Evolutionary conservation across 225 moss, liverwort and hornwort genomes (phyloP).

Genomic region (Straminergon stramineum): DNA sequence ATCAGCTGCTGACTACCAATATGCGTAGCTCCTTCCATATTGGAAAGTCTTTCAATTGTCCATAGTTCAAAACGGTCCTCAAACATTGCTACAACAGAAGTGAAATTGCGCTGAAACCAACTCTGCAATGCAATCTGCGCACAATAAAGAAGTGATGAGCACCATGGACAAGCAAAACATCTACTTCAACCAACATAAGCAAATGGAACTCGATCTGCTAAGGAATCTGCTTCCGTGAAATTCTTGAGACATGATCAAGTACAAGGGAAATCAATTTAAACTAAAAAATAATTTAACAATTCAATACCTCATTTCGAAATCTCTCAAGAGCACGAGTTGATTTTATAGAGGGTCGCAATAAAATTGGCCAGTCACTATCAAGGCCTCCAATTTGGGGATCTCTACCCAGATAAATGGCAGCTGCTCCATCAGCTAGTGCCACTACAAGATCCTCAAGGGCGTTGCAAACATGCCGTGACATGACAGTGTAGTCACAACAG

Average conservation of each 20-base stretch:
- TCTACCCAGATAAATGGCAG: slow-evolving; percentile 71
- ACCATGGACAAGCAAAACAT: not conserved
- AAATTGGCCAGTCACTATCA: slow-evolving; percentile 62
- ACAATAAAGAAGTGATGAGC: not conserved
- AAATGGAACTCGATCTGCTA: not conserved
- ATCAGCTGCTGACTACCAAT: slow-evolving; percentile 13
- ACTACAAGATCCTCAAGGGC: slow-evolving; percentile 83
- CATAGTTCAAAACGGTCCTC: slow-evolving; percentile 95
- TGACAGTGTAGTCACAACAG: slow-evolving; percentile 59
- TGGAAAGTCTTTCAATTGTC: slow-evolving; percentile 37
- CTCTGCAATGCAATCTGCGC: slow-evolving; percentile 72
- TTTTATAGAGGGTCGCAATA: slow-evolving; percentile 68
- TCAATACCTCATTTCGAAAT: slow-evolving; percentile 82
- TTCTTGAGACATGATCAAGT: not conserved
- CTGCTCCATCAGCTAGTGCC: slow-evolving; percentile 69
- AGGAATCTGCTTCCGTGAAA: not conserved
- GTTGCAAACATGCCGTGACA: slow-evolving; percentile 48
- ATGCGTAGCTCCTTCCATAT: not conserved
- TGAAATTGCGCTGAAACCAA: slow-evolving; percentile 75
- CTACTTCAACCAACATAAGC: not conserved
- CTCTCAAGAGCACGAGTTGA: slow-evolving; percentile 92
- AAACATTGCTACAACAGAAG: slow-evolving; percentile 85
- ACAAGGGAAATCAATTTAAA: not conserved
- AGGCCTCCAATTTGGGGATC: slow-evolving; percentile 49
- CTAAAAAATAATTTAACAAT: not conserved